phyloP scores from a whole-genome alignment of 1,284 basidiomycete species.

The Moniliophthora roreri region DNA sequence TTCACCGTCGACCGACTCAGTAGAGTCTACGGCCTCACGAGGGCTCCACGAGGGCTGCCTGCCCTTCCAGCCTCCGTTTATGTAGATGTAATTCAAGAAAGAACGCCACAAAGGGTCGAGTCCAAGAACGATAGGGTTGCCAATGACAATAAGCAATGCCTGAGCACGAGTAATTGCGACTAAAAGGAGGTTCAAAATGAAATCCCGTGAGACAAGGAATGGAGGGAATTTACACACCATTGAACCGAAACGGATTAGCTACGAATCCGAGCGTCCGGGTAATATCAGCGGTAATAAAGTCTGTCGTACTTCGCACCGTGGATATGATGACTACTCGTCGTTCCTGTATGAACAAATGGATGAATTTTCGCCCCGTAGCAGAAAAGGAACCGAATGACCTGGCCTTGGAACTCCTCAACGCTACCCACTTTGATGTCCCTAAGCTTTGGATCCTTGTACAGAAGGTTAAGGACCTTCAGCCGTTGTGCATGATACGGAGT shows the following conservation, averaged over 20 bases:
- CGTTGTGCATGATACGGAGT: constrained; percentile 45
- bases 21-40: constrained; percentile 1
- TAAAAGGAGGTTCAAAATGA: constrained; percentile 17
- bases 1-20: background rate
- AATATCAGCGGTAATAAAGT: constrained; percentile 39
- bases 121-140: constrained; percentile 39
- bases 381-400: constrained; percentile 6
- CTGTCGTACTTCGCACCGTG: constrained; percentile 40
- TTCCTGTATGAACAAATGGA: constrained; percentile 31
- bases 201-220: background rate
- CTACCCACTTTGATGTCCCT: constrained; percentile 41
- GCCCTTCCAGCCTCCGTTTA: constrained; percentile 39
- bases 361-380: background rate
- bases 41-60: constrained; percentile 36
- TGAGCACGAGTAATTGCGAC: constrained; percentile 45
- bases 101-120: constrained; percentile 42
- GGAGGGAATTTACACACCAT: constrained; percentile 29
- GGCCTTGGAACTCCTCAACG: constrained; percentile 47
- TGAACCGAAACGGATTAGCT: constrained; percentile 43
- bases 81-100: constrained; percentile 38
- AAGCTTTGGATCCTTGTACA: constrained; percentile 17
- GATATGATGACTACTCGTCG: constrained; percentile 45
- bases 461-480: constrained; percentile 30
- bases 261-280: constrained; percentile 44
- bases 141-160: constrained; percentile 41